These are phyloP conservation scores for Clonostachys solani DNA, from an alignment of 2,329 filamentous ascomycete genomes.

Conservation along the genomic window DNA sequence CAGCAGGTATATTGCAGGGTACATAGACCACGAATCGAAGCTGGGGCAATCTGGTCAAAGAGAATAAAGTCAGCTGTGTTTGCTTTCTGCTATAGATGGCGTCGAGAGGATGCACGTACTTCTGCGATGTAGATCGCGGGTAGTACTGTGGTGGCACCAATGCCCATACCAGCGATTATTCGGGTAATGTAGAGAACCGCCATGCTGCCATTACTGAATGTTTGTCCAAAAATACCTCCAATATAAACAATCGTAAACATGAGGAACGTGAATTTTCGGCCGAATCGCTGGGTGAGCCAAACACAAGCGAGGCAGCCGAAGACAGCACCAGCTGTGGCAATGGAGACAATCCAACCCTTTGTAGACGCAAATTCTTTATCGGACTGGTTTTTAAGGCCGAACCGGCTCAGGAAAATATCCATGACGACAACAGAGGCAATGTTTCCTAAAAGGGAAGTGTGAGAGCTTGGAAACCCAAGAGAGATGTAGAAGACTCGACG, in stretches of 20 bases:
- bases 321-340: conserved; percentile 20
- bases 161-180: conserved; percentile 16
- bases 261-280: conserved; percentile 13
- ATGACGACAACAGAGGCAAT: conserved; percentile 20
- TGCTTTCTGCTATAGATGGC: too few species aligned
- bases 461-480: background rate
- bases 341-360: conserved; percentile 23
- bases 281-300: conserved; percentile 13
- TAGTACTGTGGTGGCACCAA: conserved; percentile 16
- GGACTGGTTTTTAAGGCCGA: conserved; percentile 12
- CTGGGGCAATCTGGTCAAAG: conserved; percentile 10
- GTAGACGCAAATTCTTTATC: conserved; percentile 17
- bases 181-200: conserved; percentile 13
- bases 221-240: conserved; percentile 23
- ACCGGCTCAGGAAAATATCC: conserved; percentile 14
- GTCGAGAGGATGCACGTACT: too few species aligned
- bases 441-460: conserved; percentile 12
- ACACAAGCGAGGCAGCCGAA: conserved; percentile 18
- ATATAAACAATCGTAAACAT: conserved; percentile 26
- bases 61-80: too few species aligned
- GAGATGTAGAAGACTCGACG: background rate
- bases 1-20: conserved; percentile 24
- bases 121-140: conserved; percentile 20
- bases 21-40: conserved; percentile 20
- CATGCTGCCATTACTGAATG: conserved; percentile 17